phyloP scores from a whole-genome alignment of 2,329 filamentous ascomycete genomes.

The Teratosphaeriaceae sp. region DNA sequence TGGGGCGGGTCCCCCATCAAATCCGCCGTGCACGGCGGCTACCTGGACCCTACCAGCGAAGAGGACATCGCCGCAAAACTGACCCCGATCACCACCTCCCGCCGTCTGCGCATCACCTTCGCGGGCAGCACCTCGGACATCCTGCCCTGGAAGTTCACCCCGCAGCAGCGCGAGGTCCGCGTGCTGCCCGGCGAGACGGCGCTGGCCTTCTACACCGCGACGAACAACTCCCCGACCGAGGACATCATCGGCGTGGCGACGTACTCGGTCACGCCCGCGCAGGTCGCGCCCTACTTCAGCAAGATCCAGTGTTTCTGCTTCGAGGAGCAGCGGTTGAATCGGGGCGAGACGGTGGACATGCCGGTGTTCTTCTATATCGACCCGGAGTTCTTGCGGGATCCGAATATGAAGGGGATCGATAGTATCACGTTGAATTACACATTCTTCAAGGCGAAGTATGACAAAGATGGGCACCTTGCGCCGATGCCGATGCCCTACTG shows the following conservation, averaged over 20 bases:
- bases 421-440: constrained; percentile 96
- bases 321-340: constrained; percentile 86
- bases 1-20: constrained; percentile 92
- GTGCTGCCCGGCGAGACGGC: constrained; percentile 95
- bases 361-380: constrained; percentile 99
- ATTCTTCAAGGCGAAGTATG: constrained; percentile 91
- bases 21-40: constrained; percentile 59
- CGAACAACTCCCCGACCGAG: constrained; percentile 70
- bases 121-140: constrained; percentile 92
- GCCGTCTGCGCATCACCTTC: constrained; percentile 91
- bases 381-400: constrained; percentile 84
- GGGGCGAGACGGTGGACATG: constrained; percentile 98
- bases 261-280: constrained; percentile 91
- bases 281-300: constrained; percentile 96
- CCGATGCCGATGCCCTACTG: constrained; percentile 40
- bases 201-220: constrained; percentile 94
- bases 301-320: constrained; percentile 99
- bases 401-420: constrained; percentile 89
- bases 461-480: constrained; percentile 66
- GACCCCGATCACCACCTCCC: constrained; percentile 69
- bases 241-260: constrained; percentile 98
- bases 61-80: constrained; percentile 57
- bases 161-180: constrained; percentile 92
- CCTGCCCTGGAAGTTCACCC: constrained; percentile 93
- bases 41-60: constrained; percentile 10